Conservation (phyloP, 1,139 yeast genomes). For the Zygotorulaspora mrakii region DNA sequence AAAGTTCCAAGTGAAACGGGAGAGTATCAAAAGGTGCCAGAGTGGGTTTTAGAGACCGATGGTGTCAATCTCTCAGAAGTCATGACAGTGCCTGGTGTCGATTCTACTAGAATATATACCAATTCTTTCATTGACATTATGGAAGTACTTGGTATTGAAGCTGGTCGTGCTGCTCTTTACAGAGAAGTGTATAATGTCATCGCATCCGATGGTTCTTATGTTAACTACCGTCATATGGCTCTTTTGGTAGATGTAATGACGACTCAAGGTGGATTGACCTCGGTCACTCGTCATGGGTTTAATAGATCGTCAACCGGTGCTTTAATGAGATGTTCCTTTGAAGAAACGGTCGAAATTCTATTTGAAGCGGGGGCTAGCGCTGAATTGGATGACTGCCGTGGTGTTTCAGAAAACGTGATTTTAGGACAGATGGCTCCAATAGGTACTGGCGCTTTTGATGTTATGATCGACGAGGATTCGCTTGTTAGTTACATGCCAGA, state of each 20-base stretch:
- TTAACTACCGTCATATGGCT: conserved; percentile 97
- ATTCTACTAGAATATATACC: conserved; percentile 82
- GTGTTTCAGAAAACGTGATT: conserved; percentile 97
- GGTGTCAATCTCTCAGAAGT: conserved; percentile 96
- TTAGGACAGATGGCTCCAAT: conserved; percentile 98
- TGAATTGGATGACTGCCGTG: conserved; percentile 95
- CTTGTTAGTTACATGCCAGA: conserved; percentile 49
- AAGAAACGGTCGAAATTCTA: conserved; percentile 95
- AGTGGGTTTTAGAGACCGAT: conserved; percentile 98
- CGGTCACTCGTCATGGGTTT: conserved; percentile 99
- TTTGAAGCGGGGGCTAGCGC: conserved; percentile 98
- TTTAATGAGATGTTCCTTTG: conserved; percentile 97
- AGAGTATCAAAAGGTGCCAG: conserved; percentile 82
- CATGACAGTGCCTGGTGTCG: conserved; percentile 93
- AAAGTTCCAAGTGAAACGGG: conserved; percentile 78
- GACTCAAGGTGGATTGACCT: conserved; percentile 96
- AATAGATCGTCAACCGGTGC: conserved; percentile 99
- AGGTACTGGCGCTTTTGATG: conserved; percentile 98
- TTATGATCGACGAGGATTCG: conserved; percentile 88
- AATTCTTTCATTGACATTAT: conserved; percentile 95
- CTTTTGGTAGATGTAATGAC: conserved; percentile 98
- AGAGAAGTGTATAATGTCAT: conserved; percentile 93
- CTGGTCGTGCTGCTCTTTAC: conserved; percentile 91
- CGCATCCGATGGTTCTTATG: conserved; percentile 99
- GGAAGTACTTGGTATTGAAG: conserved; percentile 96